Evolutionary conservation across 2,329 filamentous ascomycete genomes (phyloP), one percentile per base, ranked within the genome.

Genomic region (Chlorencoelia australis): DNA sequence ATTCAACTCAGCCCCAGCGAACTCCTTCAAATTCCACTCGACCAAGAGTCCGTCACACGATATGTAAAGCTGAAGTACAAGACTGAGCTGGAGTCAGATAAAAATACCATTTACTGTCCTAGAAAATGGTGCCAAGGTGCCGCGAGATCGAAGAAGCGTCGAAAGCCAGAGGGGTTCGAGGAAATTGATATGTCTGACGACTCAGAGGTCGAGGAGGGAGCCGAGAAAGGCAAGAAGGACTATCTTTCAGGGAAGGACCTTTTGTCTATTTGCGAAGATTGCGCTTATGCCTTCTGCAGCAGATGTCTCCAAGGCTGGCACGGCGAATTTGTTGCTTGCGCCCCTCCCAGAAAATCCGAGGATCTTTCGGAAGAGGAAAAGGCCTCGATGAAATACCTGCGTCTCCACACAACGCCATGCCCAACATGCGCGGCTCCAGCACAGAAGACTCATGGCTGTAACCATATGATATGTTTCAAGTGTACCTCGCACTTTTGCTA

Each of bases 401-500:
- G 74, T 32, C 62, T 75, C 43, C 79, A 94, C 62, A 93, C 88
- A 0, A 86, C 86, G 8, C 78, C 82, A 1, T 98, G 91, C 55
- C 88, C 91, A 8, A 89, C 86, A 4, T 98, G 91, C 62, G 75
- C 69, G 19, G 79, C 82, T 1, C 85, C 85, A 0, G 81, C 80
- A 15, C 85, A 94, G 57, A 98, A 98, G 66, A 85, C 82, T 2
- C 78, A 84, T 54, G 91, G 91, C 25, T 98, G 91, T 67, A 95
- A 95, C 59, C 88, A 95, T 60, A 96, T 96, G 87, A 83, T 80
- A 33, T 95, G 89, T 61, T 85, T 81, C 58, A 79, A 84, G 45
- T 98, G 91, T 65, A 70, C 80, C 34, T 82, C 85, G 2, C 89
- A 96, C 59, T 96, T 95, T 57, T 98, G 91, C 64, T 96, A 96